Base-by-base conservation (phyloP, 23 red algal species). In the Chondrus crispus region DNA sequence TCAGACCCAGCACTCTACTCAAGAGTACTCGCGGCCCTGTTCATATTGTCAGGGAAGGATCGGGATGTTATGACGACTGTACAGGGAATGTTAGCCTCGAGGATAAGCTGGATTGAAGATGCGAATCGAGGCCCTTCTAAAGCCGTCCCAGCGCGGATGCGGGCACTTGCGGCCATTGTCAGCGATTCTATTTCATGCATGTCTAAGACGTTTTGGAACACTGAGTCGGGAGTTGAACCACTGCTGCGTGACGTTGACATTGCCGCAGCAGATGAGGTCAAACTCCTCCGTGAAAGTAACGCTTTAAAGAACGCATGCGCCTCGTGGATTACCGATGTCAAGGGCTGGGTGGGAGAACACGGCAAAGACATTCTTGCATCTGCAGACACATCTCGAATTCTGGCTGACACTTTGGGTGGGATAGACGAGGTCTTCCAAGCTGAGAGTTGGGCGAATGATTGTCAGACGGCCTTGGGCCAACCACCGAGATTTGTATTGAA, bases 321-420 rank as follows among this genome's bases (percentile, higher is more conserved):
- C 13, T 40, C 66, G 22, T 92, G 89, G 89, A 82, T 74, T 52
- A 46, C 35, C 40, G 68, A 43, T 45, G 89, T 92, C 2, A 53
- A 26, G 19, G 62, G 52, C 40, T 84, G 74, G 89, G 36, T 92
- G 38, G 66, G 75, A 22, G 89, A 92, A 62, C 55, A 63, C 3
- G 89, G 89, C 43, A 66, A 29, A 54, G 41, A 71, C 19, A 73
- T 92, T 84, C 62, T 92, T 68, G 62, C 41, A 5, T 32, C 13
- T n/a, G 89, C 77, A 37, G 69, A 84, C 30, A 83, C 63, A n/a
- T 82, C 89, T 28, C 75, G 89, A 18, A 32, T 68, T 12, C 62
- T 92, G 48, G 62, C 89, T 20, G 89, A 92, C 52, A 77, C 89
- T 11, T 84, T 92, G 64, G 48, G 37, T 19, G 76, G 63, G 8